A percentile compares a stretch with the other conserved stretches of the same genome.
Conservation (phyloP, 2,329 filamentous ascomycete genomes). For the Exophiala viscosa region DNA sequence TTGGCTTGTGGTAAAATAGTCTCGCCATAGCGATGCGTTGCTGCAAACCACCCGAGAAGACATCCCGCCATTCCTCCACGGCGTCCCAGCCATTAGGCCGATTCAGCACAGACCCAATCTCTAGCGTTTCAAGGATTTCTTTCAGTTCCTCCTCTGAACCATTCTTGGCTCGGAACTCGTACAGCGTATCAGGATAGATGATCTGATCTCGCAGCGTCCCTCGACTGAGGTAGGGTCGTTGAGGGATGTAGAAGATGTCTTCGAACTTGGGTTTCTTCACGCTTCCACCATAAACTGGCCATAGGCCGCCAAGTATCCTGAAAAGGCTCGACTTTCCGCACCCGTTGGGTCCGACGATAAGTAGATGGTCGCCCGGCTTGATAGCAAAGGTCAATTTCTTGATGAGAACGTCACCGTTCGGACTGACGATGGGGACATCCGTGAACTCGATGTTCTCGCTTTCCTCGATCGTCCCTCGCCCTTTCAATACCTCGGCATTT, state of each 20-base stretch:
- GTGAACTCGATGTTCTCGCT: conserved; percentile 80
- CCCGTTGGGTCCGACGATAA: conserved; percentile 94
- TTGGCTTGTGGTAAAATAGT: conserved; percentile 86
- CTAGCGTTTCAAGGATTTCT: conserved; percentile 71
- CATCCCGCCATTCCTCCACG: conserved; percentile 94
- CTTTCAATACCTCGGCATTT: conserved; percentile 77
- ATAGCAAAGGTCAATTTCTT: conserved; percentile 83
- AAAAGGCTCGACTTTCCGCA: conserved; percentile 96
- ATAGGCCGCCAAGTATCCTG: conserved; percentile 90
- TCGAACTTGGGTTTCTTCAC: conserved; percentile 88
- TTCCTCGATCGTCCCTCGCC: conserved; percentile 77
- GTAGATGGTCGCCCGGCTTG: conserved; percentile 78
- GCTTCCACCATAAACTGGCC: conserved; percentile 94
- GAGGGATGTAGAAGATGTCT: conserved; percentile 97
- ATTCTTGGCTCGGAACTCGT: conserved; percentile 80
- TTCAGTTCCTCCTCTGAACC: conserved; percentile 78
- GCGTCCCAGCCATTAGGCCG: conserved; percentile 83
- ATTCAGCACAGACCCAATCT: conserved; percentile 77
- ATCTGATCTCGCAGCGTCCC: conserved; percentile 94
- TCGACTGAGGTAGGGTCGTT: conserved; percentile 86
- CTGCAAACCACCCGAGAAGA: conserved; percentile 86
- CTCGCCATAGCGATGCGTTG: conserved; percentile 96
- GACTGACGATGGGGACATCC: conserved; percentile 91
- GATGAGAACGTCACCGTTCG: conserved; percentile 90
- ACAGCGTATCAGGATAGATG: conserved; percentile 86